Conservation (phyloP, 257 asterid species). For the Schizonepeta tenuifolia region DNA sequence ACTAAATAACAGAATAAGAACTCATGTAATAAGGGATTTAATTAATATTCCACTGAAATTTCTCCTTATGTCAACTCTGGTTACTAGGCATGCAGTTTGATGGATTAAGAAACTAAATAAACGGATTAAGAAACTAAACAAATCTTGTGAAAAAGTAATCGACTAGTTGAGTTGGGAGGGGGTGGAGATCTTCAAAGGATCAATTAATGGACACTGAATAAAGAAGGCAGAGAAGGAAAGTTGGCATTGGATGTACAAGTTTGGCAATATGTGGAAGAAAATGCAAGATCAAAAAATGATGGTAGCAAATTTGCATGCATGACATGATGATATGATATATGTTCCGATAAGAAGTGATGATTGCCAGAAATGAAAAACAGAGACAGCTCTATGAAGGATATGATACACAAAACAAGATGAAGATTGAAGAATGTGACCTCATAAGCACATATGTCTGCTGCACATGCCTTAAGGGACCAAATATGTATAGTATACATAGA, state of each 20-base stretch:
- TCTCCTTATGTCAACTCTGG: neutral
- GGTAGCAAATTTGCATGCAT: neutral
- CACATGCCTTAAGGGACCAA: constrained; percentile 42
- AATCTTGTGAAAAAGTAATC: neutral
- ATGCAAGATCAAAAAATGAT: neutral
- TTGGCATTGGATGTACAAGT: constrained; percentile 1
- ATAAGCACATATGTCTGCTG: constrained; percentile 7
- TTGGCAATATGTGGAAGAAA: constrained; percentile 7
- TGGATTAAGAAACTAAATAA: neutral
- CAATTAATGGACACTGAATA: neutral
- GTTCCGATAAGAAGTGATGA: constrained; percentile 28
- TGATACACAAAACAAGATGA: constrained; percentile 29
- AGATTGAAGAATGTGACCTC: constrained; percentile 45
- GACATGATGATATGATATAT: neutral
- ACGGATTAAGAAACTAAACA: neutral
- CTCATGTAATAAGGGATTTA: too few species aligned
- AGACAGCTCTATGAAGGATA: constrained; percentile 23
- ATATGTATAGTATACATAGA: neutral
- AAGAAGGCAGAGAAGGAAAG: neutral
- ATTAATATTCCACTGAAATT: neutral
- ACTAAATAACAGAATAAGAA: neutral
- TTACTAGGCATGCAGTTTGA: too few species aligned
- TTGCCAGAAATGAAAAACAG: constrained; percentile 13
- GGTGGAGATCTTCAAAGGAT: neutral
- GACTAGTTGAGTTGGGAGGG: too few species aligned